Percentiles rank a stretch among this genome's conserved stretches.
phyloP scores from a whole-genome alignment of 176 grass and related monocot genomes.

The Dactylis glomerata region DNA sequence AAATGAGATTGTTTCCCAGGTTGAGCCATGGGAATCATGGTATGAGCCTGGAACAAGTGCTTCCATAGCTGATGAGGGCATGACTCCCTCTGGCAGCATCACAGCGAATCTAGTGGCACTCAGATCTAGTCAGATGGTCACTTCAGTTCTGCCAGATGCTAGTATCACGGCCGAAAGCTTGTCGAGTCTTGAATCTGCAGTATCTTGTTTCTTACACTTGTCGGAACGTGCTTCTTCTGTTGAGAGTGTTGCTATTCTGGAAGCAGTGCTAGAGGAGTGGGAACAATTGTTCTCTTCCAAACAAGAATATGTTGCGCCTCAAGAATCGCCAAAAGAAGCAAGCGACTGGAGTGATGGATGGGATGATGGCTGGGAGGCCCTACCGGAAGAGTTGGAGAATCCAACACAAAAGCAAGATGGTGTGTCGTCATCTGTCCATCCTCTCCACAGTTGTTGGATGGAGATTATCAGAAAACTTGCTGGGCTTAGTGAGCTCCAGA shows the following conservation, averaged over 20 bases:
- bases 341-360: constrained; percentile 88
- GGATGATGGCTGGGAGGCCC: constrained; percentile 85
- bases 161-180: constrained; percentile 64
- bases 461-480: constrained; percentile 63
- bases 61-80: constrained; percentile 40
- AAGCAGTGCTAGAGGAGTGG: constrained; percentile 88
- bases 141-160: constrained; percentile 55
- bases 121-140: constrained; percentile 70
- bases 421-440: constrained; percentile 37
- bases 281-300: constrained; percentile 70
- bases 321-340: constrained; percentile 75
- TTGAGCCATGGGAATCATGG: constrained; percentile 94
- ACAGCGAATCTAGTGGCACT: constrained; percentile 80
- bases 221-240: constrained; percentile 62
- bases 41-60: constrained; percentile 47
- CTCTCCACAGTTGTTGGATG: constrained; percentile 93
- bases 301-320: constrained; percentile 37
- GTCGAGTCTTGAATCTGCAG: constrained; percentile 63
- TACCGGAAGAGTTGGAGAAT: constrained; percentile 73
- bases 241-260: constrained; percentile 55
- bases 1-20: constrained; percentile 64
- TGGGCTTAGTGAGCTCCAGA: constrained; percentile 45
- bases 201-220: constrained; percentile 82
- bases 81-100: constrained; percentile 50
- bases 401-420: constrained; percentile 45